Evolutionary conservation across 805 yeast species (phyloP), one percentile per base, ranked within the genome.

Genomic region (Hanseniaspora osmophila): DNA sequence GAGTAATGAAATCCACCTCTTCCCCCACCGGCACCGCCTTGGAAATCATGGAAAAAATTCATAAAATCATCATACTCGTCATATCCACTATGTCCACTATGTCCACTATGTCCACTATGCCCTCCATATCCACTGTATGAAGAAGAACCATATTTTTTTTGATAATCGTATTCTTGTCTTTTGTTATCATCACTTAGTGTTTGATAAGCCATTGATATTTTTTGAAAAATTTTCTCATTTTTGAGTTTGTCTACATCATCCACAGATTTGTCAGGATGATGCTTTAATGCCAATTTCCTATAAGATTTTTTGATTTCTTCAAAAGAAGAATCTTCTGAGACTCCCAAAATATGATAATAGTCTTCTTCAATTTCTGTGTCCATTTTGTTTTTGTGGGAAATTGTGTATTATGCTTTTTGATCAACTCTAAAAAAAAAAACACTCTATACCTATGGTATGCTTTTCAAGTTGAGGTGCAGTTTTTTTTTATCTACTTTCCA

Each of bases 111-210:
- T 22, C 27, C 27, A 5, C 27, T 22, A 4, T 7, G 6, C 4
- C 27, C 27, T 22, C 27, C 27, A 22, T 22, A 22, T 22, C 7
- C 27, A 22, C 7, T 22, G 27, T 22, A 22, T 5, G 27, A 22
- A 7, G 27, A 22, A 5, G 27, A 22, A 35, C 38, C 38, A 16
- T 35, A 35, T 16, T 35, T 35, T 35, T 16, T 35, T n/a, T 35
- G 16, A 15, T 35, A 35, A 35, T 35, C 38, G 38, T 75, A 87
- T 60, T 92, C 92, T 54, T 84, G 84, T 55, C 77, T 82, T 2
- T 84, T 78, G 10, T 70, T 73, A 53, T 85, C 96, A 63, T 92
- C 97, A 12, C 98, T 94, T 51, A 92, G 73, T 0, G 98, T 85
- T 63, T 87, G 84, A 66, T 94, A 87, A 22, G 99, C 99, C 63